Evolutionary conservation across 2,329 filamentous ascomycete species (phyloP).

Genomic region (Paracamarosporium sp.): DNA sequence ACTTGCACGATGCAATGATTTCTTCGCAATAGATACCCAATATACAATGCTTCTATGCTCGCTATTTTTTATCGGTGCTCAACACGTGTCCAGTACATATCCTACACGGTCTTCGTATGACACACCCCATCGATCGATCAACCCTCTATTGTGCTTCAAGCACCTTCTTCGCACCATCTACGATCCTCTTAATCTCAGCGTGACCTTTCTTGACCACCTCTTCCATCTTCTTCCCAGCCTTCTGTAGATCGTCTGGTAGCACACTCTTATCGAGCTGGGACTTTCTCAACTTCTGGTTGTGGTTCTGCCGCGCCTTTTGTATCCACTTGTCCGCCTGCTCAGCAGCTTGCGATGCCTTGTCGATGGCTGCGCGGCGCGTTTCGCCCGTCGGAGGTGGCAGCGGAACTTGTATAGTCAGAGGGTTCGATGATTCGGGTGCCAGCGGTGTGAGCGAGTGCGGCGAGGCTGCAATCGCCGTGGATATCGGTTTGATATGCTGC

Average conservation of each 20-base stretch:
- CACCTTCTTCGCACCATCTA: constrained; percentile 56
- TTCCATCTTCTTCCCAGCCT: constrained; percentile 57
- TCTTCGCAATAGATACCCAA: constrained; percentile 2
- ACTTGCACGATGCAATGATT: not conserved
- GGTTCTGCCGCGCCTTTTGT: constrained; percentile 52
- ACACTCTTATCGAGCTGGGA: constrained; percentile 52
- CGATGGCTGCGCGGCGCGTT: constrained; percentile 52
- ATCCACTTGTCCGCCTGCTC: constrained; percentile 52
- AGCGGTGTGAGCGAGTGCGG: constrained; percentile 59
- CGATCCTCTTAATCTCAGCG: constrained; percentile 57
- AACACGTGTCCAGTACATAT: not conserved
- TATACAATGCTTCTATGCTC: not conserved
- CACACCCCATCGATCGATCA: not conserved
- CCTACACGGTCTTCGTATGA: not conserved
- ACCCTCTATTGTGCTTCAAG: constrained; percentile 44
- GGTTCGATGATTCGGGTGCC: constrained; percentile 56
- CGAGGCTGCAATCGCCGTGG: constrained; percentile 60
- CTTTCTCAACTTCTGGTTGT: constrained; percentile 57
- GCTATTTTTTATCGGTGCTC: not conserved
- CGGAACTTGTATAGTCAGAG: constrained; percentile 60
- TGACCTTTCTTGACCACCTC: constrained; percentile 58
- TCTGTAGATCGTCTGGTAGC: constrained; percentile 57
- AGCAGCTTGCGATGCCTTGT: constrained; percentile 49
- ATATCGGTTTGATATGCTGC: constrained; percentile 63
- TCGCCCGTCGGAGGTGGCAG: constrained; percentile 66